Base-by-base conservation (phyloP, 1,284 basidiomycete species). In the Phylloboletellus chloephorus region DNA sequence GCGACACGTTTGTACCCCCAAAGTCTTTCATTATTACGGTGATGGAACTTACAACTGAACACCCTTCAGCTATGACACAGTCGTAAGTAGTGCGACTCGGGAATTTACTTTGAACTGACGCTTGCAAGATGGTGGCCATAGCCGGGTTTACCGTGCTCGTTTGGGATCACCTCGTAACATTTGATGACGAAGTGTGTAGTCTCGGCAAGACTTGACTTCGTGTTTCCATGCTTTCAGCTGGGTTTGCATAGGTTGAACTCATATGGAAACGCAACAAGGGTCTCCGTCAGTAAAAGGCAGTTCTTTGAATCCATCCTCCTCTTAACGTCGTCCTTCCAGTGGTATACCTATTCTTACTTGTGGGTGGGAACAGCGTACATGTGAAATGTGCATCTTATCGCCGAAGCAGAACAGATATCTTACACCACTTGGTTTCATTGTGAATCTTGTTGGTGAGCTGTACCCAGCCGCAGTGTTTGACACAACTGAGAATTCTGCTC, bases 151-250 rank as follows among this genome's bases (percentile, higher is more conserved):
- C 66, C 5, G 51, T 68, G 10, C 58, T 74, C n/a, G 44, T 73
- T 11, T 74, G 67, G 63, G 73, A 74, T 39, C 72, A 74, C 44
- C 21, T 70, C 11, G 49, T 71, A 44, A 71, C 72, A 2, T 66
- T 74, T 34, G 51, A 46, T 3, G 64, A 68, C 20, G 69, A 73
- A 51, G 67, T 70, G 41, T 3, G 55, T 43, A 5, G 13, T 29
- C 28, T n/a, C 12, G 4, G 35, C 25, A 16, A 34, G 21, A 24
- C 12, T 29, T 17, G 21, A 24, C 12, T 29, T 17, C 32, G 5
- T 29, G n/a, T 40, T 26, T 17, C 3, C 20, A 8, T 28, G 3
- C 15, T 23, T 43, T 25, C 37, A 13, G 13, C 11, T 44, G n/a
- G 16, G 13, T 43, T 25, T 26, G 21, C 23, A 16, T 21, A 71